Percentiles rank a stretch among this genome's conserved stretches.
phyloP scores from a whole-genome alignment of 305 asterid species.

The Fraxinus sp. region DNA sequence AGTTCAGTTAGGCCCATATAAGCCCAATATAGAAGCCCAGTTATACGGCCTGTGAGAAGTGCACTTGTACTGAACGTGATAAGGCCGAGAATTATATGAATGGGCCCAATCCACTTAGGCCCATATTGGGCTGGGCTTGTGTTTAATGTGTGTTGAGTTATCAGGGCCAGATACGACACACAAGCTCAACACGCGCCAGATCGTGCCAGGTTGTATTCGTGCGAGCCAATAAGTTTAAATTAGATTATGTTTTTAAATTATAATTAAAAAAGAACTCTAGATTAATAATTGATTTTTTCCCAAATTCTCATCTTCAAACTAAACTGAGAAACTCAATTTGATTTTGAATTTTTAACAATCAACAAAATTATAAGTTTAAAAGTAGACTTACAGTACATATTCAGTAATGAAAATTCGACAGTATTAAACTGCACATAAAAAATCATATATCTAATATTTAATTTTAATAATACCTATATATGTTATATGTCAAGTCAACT shows the following conservation, averaged over 20 bases:
- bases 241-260: neutral
- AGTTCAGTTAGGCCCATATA: neutral
- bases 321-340: neutral
- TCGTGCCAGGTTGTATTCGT: neutral
- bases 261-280: neutral
- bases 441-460: neutral
- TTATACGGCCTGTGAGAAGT: neutral
- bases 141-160: neutral
- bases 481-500: neutral
- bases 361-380: neutral
- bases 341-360: neutral
- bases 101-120: too few species aligned
- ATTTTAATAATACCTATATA: neutral
- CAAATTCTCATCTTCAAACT: neutral
- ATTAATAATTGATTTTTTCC: neutral
- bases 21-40: neutral
- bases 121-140: too few species aligned
- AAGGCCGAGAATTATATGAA: neutral
- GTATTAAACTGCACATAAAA: neutral
- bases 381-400: too few species aligned
- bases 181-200: neutral
- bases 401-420: too few species aligned
- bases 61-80: neutral
- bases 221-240: neutral
- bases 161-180: neutral